Evolutionary conservation across 164 flowering plant species (phyloP), one percentile per base, ranked within the genome.

Genomic region (Piper betle): DNA sequence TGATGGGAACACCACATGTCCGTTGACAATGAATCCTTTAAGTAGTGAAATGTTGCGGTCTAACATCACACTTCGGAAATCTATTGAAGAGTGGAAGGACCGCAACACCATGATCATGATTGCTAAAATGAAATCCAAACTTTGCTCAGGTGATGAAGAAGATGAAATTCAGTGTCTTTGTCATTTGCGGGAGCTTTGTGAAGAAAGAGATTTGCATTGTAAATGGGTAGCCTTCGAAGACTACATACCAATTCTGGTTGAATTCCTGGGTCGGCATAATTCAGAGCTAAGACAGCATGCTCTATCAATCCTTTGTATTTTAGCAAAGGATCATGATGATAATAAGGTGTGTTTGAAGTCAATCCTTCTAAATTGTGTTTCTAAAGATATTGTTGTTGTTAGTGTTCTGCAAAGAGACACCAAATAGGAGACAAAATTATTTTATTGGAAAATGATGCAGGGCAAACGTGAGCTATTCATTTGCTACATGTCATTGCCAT

Each of bases 21-120:
- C 93, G 15, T 39, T 82, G 64, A 86, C 89, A 54, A 64, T 42
- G 73, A 79, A 59, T 13, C 72, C 74, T 18, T 61, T 86, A 19
- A 72, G 79, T 52, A 66, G 67, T 7, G 71, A 74, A 61, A 46
- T 69, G 63, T 68, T 86, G 50, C 76, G 86, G 42, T 85, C 90
- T 16, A 86, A 86, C 66, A 82, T 81, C 72, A 80, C 81, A 56
- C 72, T 86, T 38, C 74, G 83, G 64, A 85, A 82, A 64, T 86
- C 94, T 41, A 84, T 86, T 66, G 90, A 84, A 68, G 94, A 86
- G 67, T 86, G 94, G 90, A 81, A 75, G 71, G 93, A 84, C 38
- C 73, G 94, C 58, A 86, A 86, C 60, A 79, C 74, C 33, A 82
- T 84, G 80, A 86, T 86, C 62, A 77, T 63, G 52, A 78, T 86